Evolutionary conservation across 129 eudicot species (phyloP), one percentile per base, ranked within the genome.

Genomic region (Artemisia annua): DNA sequence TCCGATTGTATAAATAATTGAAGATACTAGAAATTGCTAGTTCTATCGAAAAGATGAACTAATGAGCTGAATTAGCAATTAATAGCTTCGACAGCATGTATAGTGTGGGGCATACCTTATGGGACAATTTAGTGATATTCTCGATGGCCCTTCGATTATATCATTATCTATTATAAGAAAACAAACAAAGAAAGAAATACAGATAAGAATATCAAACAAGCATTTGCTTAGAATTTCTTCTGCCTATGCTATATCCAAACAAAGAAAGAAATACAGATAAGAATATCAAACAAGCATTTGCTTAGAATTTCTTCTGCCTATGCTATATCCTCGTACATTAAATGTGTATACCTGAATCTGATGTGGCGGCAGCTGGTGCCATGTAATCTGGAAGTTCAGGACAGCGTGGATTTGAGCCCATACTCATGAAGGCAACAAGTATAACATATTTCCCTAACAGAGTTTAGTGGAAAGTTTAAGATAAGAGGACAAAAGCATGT

Each of bases 111-210:
- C 69, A 66, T 70, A 80, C 84, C 84, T 80, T 75, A 80, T 80
- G 63, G 84, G 98, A 62, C 96, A 92, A 78, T 84, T 92, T 22
- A 92, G 77, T 53, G 95, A 87, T 55, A 87, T 81, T 65, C 86
- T 81, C 51, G 91, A 92, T 60, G 94, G 83, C 54, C 98, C 98
- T 77, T 83, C 96, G 17, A 76, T 81, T 69, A 92, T 44, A 54
- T 92, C 98, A 63, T 84, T 80, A 82, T 92, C 98, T 91, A 77
- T 55, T 65, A 15, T 18, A 7, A 63, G 4, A 49, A 63, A 35
- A 72, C 1, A 48, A 62, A 56, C 48, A 61, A 69, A 65, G 43
- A n/a, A n/a, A n/a, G n/a, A 20, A 76, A 20, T 51, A 46, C 50
- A 26, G 15, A 56, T 66, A 24, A 54, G 67, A 67, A 58, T 20